Evolutionary conservation across 1,139 yeast genomes (phyloP).

Genomic region (Geotrichum reessii): DNA sequence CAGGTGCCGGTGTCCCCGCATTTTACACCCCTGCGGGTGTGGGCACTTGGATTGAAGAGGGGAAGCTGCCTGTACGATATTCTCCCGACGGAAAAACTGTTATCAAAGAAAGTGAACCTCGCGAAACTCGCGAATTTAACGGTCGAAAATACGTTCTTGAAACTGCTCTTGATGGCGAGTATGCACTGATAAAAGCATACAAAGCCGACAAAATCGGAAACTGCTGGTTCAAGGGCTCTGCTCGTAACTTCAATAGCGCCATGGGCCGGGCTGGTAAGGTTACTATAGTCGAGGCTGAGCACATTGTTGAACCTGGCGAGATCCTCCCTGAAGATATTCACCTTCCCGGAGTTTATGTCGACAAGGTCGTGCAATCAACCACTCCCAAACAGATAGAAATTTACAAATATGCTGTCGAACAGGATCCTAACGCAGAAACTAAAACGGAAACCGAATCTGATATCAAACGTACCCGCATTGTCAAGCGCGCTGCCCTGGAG

Average conservation of each 20-base stretch:
- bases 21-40: constrained; percentile 48
- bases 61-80: constrained; percentile 44
- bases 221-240: constrained; percentile 46
- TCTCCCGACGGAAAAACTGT: constrained; percentile 33
- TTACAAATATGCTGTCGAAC: constrained; percentile 25
- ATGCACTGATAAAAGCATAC: constrained; percentile 45
- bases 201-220: constrained; percentile 47
- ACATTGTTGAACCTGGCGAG: constrained; percentile 46
- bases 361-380: constrained; percentile 40
- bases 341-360: constrained; percentile 45
- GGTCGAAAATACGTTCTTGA: constrained; percentile 45
- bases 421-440: constrained; percentile 12
- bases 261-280: constrained; percentile 45
- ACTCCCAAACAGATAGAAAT: constrained; percentile 45
- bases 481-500: constrained; percentile 45
- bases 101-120: constrained; percentile 37
- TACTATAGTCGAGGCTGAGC: constrained; percentile 49
- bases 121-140: constrained; percentile 42
- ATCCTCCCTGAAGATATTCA: constrained; percentile 45
- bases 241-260: constrained; percentile 44
- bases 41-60: constrained; percentile 49
- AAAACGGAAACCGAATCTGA: constrained; percentile 20
- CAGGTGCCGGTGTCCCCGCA: constrained; percentile 48
- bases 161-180: constrained; percentile 43
- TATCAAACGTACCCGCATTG: constrained; percentile 37